Base-by-base conservation (phyloP, 2,329 filamentous ascomycete genomes). In the Leptoxyphium fumago region DNA sequence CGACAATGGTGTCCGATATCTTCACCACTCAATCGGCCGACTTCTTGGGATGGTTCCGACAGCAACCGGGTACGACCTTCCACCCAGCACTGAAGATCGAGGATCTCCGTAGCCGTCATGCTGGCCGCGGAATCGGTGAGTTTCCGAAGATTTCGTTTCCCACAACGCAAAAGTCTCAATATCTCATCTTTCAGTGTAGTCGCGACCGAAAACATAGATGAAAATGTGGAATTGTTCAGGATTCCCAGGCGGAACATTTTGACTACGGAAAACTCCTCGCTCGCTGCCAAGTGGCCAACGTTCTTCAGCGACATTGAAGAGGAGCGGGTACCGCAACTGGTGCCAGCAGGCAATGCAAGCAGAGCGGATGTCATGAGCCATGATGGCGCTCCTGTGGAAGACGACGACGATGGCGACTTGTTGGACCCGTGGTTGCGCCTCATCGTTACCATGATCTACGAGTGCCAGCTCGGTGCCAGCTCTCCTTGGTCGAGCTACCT, bases 401-500 rank as follows among this genome's bases (percentile, higher is more conserved):
- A 36, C 32, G 15, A 15, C 32, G 32, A 36, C 40, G 42, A 46
- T 14, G 41, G 46, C 39, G 54, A 57, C 28, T 57, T 68, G 41
- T 50, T 55, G 36, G 67, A 69, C 39, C 66, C 67, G 48, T 72
- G 69, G 68, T 57, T 66, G 14, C 73, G 73, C 6, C 64, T 82
- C 21, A 93, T 94, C 48, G 70, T 94, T 15, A 74, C 83, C 48
- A 78, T 94, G 74, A 74, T 93, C 42, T 84, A 85, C 62, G 86
- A 94, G 64, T 69, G 71, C 48, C 71, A 78, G 61, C 60, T 66
- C 41, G 68, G 78, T 62, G 41, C 66, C 54, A 47, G 64, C 1
- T 93, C 86, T 1, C 65, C 64, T 8, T 94, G 87, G 87, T 75
- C 77, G 50, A 71, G 78, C 0, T 94, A 94, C 61, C 78, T 94